phyloP scores from a whole-genome alignment of 805 yeast genomes.

The Wickerhamiella azyma region DNA sequence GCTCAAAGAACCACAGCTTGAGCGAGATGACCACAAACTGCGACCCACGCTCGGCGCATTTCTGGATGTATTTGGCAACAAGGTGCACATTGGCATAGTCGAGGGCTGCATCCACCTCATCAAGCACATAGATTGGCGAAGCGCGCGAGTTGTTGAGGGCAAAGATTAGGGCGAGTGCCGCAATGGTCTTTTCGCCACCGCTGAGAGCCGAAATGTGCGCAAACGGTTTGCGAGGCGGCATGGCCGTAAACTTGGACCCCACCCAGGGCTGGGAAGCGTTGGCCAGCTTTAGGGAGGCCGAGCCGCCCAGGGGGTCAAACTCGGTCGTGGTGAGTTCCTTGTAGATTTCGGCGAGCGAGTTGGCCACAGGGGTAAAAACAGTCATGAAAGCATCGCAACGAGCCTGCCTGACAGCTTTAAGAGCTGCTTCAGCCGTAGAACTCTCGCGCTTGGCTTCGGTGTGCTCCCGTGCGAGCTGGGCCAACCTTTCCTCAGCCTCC shows the following conservation, averaged over 20 bases:
- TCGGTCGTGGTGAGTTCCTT: constrained; percentile 69
- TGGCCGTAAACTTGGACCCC: constrained; percentile 82
- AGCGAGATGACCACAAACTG: constrained; percentile 90
- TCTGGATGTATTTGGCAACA: constrained; percentile 73
- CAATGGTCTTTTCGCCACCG: constrained; percentile 95
- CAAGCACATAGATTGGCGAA: constrained; percentile 89
- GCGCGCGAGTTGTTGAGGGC: constrained; percentile 86
- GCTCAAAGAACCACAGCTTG: constrained; percentile 75
- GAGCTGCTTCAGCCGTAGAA: constrained; percentile 35
- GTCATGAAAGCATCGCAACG: constrained; percentile 52
- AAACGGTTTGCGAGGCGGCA: constrained; percentile 92
- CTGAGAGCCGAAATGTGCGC: constrained; percentile 84
- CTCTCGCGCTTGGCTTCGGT: constrained; percentile 34
- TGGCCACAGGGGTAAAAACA: constrained; percentile 67
- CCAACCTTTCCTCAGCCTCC: constrained; percentile 6
- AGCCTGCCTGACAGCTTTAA: constrained; percentile 42
- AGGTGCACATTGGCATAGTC: constrained; percentile 78
- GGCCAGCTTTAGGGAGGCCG: constrained; percentile 78
- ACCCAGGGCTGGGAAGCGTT: constrained; percentile 82
- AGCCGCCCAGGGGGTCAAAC: constrained; percentile 72
- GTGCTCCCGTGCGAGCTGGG: background rate
- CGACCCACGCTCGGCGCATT: constrained; percentile 51
- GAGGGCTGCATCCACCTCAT: constrained; percentile 96
- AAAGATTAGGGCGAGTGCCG: constrained; percentile 84
- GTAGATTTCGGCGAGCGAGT: constrained; percentile 59